Conservation (phyloP, 768 basidiomycete genomes). For the Hygrophoropsis aurantiaca region DNA sequence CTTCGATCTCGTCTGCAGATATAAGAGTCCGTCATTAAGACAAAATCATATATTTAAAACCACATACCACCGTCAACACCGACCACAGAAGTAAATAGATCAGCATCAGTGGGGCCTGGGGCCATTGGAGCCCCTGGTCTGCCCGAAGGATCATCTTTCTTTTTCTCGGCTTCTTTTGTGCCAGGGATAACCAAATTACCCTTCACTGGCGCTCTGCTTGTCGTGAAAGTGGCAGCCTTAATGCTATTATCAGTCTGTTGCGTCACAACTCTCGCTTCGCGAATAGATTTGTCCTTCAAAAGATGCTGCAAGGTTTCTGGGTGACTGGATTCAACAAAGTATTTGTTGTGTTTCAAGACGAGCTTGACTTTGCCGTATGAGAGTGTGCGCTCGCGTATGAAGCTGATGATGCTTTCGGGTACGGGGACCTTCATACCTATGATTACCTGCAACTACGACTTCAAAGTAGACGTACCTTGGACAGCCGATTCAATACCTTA, state of each 20-base stretch:
- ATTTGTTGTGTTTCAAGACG: constrained; percentile 96
- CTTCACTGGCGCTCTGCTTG: constrained; percentile 78
- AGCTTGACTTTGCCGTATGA: constrained; percentile 99
- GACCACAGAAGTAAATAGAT: constrained; percentile 94
- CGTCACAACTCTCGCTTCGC: constrained; percentile 79
- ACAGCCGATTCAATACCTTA: constrained; percentile 78
- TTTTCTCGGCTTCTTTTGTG: constrained; percentile 70
- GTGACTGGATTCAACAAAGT: constrained; percentile 94
- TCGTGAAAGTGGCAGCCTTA: constrained; percentile 75
- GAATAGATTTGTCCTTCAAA: constrained; percentile 82
- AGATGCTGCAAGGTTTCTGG: constrained; percentile 89
- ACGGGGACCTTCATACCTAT: constrained; percentile 73
- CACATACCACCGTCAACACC: constrained; percentile 83
- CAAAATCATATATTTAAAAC: background rate
- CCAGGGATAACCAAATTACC: constrained; percentile 87
- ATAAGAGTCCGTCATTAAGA: background rate
- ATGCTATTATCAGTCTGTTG: constrained; percentile 70
- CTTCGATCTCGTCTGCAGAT: constrained; percentile 85
- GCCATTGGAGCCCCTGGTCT: constrained; percentile 28
- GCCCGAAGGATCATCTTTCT: constrained; percentile 55
- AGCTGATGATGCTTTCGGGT: constrained; percentile 78
- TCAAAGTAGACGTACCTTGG: constrained; percentile 48
- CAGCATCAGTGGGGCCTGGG: constrained; percentile 52
- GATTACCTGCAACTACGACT: constrained; percentile 3
- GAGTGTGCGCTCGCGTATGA: constrained; percentile 90